A percentile compares a stretch with the other conserved stretches of the same genome.
These are phyloP conservation scores for Sindora glabra DNA, from an alignment of 306 rosid genomes.

Conservation along the genomic window DNA sequence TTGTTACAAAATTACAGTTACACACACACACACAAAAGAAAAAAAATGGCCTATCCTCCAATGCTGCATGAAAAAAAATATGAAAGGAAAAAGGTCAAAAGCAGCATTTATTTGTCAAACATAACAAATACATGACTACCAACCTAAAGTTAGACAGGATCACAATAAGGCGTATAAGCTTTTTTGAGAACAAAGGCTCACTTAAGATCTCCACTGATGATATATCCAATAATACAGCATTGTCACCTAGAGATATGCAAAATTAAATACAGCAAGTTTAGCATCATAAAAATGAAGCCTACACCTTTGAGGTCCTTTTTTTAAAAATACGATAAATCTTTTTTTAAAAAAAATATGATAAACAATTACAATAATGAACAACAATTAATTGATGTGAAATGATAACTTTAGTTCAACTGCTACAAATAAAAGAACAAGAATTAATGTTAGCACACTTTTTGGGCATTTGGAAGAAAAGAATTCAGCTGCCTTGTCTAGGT, in stretches of 20 bases:
- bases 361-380: not conserved
- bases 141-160: constrained; percentile 77
- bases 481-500: constrained; percentile 56
- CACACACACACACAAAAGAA: not conserved
- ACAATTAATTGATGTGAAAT: not conserved
- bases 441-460: constrained; percentile 41
- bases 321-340: too few relatives aligned
- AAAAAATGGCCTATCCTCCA: too few relatives aligned
- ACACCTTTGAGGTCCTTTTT: constrained; percentile 7
- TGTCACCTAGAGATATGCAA: constrained; percentile 33
- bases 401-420: constrained; percentile 6
- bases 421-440: not conserved
- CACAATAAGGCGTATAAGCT: constrained; percentile 66
- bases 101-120: constrained; percentile 4
- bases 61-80: constrained; percentile 3
- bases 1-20: too few relatives aligned
- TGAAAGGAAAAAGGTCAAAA: constrained; percentile 12
- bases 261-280: constrained; percentile 6
- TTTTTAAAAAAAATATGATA: too few relatives aligned
- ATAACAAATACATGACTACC: constrained; percentile 18
- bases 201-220: constrained; percentile 45
- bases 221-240: constrained; percentile 34
- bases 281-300: constrained; percentile 2
- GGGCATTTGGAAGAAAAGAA: constrained; percentile 34
- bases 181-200: constrained; percentile 76